Conservation (phyloP, 2,329 filamentous ascomycete genomes). For the Clarireedia hainanense region DNA sequence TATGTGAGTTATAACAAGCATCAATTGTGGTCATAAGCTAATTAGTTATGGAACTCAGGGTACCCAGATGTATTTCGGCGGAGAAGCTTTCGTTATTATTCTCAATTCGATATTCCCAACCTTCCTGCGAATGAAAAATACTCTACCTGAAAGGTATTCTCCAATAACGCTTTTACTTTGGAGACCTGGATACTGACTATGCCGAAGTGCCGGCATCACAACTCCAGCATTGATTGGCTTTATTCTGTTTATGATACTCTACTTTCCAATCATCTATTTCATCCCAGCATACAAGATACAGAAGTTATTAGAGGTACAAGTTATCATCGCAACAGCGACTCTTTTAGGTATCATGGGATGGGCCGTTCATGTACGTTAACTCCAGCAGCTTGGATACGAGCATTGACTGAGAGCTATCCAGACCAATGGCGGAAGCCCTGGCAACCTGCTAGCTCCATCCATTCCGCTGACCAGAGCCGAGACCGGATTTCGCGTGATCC, state of each 20-base stretch:
- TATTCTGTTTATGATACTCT: slow-evolving; percentile 9
- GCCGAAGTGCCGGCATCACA: slow-evolving; percentile 23
- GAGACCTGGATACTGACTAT: slow-evolving; percentile 31
- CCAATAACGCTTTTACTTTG: slow-evolving; percentile 32
- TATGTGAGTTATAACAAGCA: background rate
- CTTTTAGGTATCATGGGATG: background rate
- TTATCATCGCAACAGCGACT: background rate
- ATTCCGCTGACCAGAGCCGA: background rate
- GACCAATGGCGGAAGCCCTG: background rate
- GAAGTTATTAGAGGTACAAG: background rate
- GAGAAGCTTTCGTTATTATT: slow-evolving; percentile 7
- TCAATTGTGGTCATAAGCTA: background rate
- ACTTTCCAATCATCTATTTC: background rate
- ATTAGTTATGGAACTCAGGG: background rate
- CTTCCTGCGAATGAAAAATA: slow-evolving; percentile 31
- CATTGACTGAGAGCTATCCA: background rate
- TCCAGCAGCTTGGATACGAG: background rate
- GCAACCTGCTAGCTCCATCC: background rate
- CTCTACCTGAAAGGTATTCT: slow-evolving; percentile 27
- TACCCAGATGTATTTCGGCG: background rate
- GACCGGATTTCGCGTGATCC: background rate
- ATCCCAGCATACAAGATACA: background rate
- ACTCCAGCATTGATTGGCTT: slow-evolving; percentile 38
- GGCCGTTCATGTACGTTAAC: background rate
- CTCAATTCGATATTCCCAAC: slow-evolving; percentile 30